Evolutionary conservation across 768 basidiomycete genomes (phyloP), one percentile per base, ranked within the genome.

Genomic region (Mycena rebaudengoi): DNA sequence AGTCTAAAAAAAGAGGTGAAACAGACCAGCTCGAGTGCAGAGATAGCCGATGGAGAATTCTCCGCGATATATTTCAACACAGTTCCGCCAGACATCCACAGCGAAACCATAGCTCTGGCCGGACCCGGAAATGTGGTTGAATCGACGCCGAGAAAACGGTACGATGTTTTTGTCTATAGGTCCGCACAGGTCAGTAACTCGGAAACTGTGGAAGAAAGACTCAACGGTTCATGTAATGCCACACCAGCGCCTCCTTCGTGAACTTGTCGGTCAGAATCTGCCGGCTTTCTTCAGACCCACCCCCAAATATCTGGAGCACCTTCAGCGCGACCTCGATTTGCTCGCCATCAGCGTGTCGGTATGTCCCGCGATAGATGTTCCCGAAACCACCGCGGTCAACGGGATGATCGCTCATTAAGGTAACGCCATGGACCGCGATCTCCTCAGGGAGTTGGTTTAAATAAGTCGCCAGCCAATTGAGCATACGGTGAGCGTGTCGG

Each of bases 71-170:
- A 59, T 18, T 49, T 29, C 3, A 59, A n/a, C 12, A 49, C 45
- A 45, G 35, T 49, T 4, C 57, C 57, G 10, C 18, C 45, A 4
- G 57, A 35, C 57, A 59, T 59, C 57, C 57, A 59, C 2, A 26
- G 46, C 2, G 57, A 49, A 12, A 59, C 57, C 57, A 59, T 48
- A 4, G 45, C 57, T 13, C 35, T 33, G 4, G 7, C 23, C 13
- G 35, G 57, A 25, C 45, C 40, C 8, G 44, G 25, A 30, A 59
- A 59, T 10, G 37, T 59, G 5, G 57, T 40, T 0, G 46, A 40
- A 16, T 59, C 57, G 4, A 59, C 46, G 1, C 57, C 57, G 1
- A 59, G 33, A n/a, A 59, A 59, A 8, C n/a, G 25, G 35, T 4
- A 59, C 46, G 16, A 59, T 46, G 23, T 59, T 59, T 12, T 40